Base-by-base conservation (phyloP, 2,329 filamentous ascomycete genomes). In the Pseudogymnoascus sp. region DNA sequence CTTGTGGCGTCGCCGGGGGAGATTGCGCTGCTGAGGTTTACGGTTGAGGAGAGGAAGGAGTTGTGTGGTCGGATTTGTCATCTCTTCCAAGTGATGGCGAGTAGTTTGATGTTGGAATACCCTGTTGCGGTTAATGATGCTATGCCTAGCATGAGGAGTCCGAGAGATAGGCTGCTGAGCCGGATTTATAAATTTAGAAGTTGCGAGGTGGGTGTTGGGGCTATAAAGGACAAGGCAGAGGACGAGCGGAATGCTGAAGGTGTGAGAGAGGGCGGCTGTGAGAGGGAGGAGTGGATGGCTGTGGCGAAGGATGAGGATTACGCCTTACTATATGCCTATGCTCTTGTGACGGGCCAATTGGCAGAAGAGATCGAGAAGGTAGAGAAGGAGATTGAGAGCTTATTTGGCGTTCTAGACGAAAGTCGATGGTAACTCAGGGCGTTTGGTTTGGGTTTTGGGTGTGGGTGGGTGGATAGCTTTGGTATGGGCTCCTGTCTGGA, bases 81-180 rank as follows among this genome's bases (percentile, higher is more conserved):
- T 80, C 82, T 99, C 13, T 84, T 84, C 65, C 80, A 85, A 70
- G 94, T 97, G 5, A 83, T 99, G 65, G 94, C 94, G 1, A 94
- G 89, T 41, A 96, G 90, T 11, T 85, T 97, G 76, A 96, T 96
- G 79, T 81, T 97, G 7, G 92, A 96, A 74, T 97, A 96, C 69
- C 92, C 94, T 0, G 80, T 99, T 63, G 57, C 57, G 35, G 57
- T 59, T 59, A 93, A 89, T 36, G 92, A 97, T 70, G 90, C 89
- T 10, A 80, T 97, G 41, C 94, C 94, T 0, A 92, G 87, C 64
- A 89, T 95, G 33, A 85, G 89, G 58, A 84, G 89, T 71, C 85
- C 87, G 40, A 84, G 94, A 65, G 92, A 99, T 71, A 81, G 89
- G 63, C 77, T 97, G 50, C 79, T 99, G 21, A 89, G 90, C 17